A percentile compares a stretch with the other conserved stretches of the same genome.
phyloP scores from a whole-genome alignment of 208 protist species.

The Plasmodiophora brassicae region DNA sequence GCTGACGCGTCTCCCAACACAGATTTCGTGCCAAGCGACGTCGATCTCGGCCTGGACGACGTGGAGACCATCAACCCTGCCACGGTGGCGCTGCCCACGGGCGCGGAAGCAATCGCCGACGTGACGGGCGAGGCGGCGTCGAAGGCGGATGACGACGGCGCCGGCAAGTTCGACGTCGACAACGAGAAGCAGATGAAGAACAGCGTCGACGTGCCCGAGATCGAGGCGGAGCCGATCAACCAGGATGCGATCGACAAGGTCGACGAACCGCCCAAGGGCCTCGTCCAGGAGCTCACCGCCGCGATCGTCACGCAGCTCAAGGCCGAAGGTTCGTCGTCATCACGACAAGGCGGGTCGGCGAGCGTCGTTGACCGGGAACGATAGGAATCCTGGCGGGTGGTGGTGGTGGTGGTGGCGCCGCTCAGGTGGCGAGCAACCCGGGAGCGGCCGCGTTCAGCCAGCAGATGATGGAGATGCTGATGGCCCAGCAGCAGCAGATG shows the following conservation, averaged over 20 bases:
- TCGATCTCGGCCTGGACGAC: constrained; percentile 8
- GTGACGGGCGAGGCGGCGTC: neutral
- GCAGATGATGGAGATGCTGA: neutral
- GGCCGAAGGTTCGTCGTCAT: neutral
- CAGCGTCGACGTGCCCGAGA: neutral
- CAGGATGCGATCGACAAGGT: neutral
- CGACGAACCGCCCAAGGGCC: constrained; percentile 7
- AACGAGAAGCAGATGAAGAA: neutral
- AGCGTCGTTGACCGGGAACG: neutral
- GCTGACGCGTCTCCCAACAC: too few relatives aligned
- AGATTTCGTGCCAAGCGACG: constrained; percentile 30
- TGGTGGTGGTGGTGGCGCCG: too few relatives aligned
- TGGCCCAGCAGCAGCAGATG: constrained; percentile 4
- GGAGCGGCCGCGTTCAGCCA: neutral
- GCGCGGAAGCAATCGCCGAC: neutral
- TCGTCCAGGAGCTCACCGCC: constrained; percentile 15
- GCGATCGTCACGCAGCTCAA: neutral
- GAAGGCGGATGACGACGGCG: neutral
- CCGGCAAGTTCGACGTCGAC: neutral
- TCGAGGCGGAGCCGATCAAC: constrained; percentile 1
- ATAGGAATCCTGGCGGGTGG: constrained; percentile 4
- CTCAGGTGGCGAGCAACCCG: too few relatives aligned
- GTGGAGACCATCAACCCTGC: constrained; percentile 6
- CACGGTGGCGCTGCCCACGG: neutral
- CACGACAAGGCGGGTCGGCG: too few relatives aligned